These are phyloP conservation scores for Dendrobium chrysotoxum DNA, from an alignment of 106 monocot genomes.

Conservation along the genomic window DNA sequence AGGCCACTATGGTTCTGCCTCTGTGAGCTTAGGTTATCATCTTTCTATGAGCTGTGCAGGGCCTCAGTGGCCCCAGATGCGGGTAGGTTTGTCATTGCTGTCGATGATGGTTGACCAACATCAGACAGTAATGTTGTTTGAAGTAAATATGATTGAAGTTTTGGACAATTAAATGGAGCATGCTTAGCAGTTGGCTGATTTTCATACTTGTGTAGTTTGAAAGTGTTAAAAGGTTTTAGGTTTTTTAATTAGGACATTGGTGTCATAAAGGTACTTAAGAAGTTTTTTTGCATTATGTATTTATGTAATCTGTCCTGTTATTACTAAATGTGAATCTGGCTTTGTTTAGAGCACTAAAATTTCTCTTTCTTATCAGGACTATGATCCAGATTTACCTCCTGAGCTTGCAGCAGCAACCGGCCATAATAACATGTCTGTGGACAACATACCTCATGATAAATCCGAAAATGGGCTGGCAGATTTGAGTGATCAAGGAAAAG, in stretches of 20 bases:
- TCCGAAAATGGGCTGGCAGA: slow-evolving; percentile 44
- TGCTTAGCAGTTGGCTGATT: no score
- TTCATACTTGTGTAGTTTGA: neutral
- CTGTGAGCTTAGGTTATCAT: neutral
- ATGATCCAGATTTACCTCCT: slow-evolving; percentile 98
- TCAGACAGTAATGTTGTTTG: neutral
- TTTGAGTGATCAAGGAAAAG: slow-evolving; percentile 57
- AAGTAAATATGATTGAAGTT: neutral
- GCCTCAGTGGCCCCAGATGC: neutral
- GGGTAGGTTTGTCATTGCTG: neutral
- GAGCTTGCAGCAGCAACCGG: slow-evolving; percentile 96
- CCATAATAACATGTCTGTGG: slow-evolving; percentile 52
- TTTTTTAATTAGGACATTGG: neutral
- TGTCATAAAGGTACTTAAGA: neutral
- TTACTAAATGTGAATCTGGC: neutral
- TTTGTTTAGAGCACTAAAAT: neutral
- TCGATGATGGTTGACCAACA: neutral
- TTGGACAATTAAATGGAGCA: neutral
- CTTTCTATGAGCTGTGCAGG: neutral
- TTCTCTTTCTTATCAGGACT: slow-evolving; percentile 43
- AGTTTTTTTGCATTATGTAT: neutral
- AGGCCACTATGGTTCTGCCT: neutral
- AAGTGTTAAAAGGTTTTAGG: neutral
- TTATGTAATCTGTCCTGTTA: neutral
- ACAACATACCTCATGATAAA: slow-evolving; percentile 34